These are phyloP conservation scores for Daedaleopsis sinensis DNA, from an alignment of 768 basidiomycete genomes.

Conservation along the genomic window DNA sequence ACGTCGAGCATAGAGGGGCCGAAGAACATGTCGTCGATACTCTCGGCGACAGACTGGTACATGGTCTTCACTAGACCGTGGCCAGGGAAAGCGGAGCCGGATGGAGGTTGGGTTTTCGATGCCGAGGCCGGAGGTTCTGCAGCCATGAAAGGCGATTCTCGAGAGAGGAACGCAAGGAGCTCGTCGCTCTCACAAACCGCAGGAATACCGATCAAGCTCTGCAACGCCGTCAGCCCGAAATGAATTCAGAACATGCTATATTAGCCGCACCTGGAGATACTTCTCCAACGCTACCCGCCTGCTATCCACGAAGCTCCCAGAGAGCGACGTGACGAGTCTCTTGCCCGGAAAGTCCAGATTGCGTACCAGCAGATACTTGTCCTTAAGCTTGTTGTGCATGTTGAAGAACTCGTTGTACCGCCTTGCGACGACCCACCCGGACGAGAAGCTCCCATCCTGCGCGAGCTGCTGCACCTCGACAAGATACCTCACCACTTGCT, in stretches of 20 bases:
- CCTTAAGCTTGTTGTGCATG: constrained; percentile 85
- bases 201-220: constrained; percentile 77
- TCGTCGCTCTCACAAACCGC: constrained; percentile 82
- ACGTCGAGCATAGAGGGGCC: constrained; percentile 96
- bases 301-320: constrained; percentile 85
- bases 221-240: constrained; percentile 1
- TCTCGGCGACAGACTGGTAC: constrained; percentile 90
- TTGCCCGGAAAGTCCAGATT: constrained; percentile 91
- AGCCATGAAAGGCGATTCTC: constrained; percentile 81
- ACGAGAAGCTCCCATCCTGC: constrained; percentile 74
- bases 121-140: constrained; percentile 41
- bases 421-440: constrained; percentile 92
- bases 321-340: constrained; percentile 85
- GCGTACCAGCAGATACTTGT: constrained; percentile 66
- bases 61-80: constrained; percentile 82
- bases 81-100: constrained; percentile 55
- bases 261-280: constrained; percentile 75
- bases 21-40: constrained; percentile 97
- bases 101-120: constrained; percentile 40
- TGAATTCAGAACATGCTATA: not conserved
- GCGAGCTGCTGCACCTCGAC: constrained; percentile 90
- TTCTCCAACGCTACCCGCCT: constrained; percentile 80
- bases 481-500: constrained; percentile 89
- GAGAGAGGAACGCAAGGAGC: constrained; percentile 83
- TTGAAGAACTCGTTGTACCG: constrained; percentile 94